Evolutionary conservation across 1,139 yeast species (phyloP).

Genomic region (Yamadazyma mexicana): DNA sequence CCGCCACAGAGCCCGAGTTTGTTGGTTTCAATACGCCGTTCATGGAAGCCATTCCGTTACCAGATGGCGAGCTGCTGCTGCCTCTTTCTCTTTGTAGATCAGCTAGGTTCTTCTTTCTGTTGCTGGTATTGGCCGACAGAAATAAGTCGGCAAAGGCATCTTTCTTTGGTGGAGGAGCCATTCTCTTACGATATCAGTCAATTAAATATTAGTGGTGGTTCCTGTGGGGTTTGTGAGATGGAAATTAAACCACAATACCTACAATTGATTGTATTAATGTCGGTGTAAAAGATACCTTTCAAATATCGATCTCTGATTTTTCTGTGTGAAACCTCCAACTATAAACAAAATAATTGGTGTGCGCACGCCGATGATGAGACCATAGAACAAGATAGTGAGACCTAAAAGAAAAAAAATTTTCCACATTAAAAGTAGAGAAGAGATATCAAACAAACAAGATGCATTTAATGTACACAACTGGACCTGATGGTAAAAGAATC

Average conservation of each 20-base stretch:
- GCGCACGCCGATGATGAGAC: neutral
- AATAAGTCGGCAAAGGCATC: slow-evolving; percentile 52
- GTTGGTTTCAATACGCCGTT: neutral
- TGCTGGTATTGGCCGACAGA: slow-evolving; percentile 29
- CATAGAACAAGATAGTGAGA: too few relatives aligned
- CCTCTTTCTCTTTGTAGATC: slow-evolving; percentile 13
- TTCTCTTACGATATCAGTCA: neutral
- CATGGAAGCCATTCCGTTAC: neutral
- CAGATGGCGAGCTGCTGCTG: neutral
- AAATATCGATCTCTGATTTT: too few relatives aligned
- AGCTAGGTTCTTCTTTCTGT: slow-evolving; percentile 13
- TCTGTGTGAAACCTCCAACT: too few relatives aligned
- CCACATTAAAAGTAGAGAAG: neutral
- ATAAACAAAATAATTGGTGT: slow-evolving; percentile 2
- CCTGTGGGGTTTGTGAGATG: too few relatives aligned
- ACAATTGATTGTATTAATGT: too few relatives aligned
- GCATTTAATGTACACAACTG: slow-evolving; percentile 99
- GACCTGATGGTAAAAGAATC: slow-evolving; percentile 90
- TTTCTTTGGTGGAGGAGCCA: slow-evolving; percentile 35
- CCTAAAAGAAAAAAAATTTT: slow-evolving; percentile 7
- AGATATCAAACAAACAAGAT: slow-evolving; percentile 36
- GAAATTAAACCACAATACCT: too few relatives aligned
- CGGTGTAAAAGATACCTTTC: too few relatives aligned
- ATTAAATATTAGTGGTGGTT: too few relatives aligned
- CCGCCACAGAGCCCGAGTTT: too few relatives aligned